Evolutionary conservation across 352 stramenopile genomes (phyloP), one percentile per base, ranked within the genome.

Genomic region (Pythium coloratum): DNA sequence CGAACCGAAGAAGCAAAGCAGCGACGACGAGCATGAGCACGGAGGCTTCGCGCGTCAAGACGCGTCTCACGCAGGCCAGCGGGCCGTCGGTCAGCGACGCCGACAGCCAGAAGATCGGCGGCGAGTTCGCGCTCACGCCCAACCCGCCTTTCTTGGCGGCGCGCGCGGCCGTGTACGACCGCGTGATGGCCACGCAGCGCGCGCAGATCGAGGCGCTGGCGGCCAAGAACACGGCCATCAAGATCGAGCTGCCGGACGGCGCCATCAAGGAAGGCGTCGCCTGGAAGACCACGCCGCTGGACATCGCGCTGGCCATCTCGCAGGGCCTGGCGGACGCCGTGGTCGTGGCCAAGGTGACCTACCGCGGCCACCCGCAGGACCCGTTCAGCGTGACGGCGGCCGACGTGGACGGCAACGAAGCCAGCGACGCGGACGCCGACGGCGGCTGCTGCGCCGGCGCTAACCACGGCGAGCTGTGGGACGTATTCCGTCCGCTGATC

Each of bases 161-260:
- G 33, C 90, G 94, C 62, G 66, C 86, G 44, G 84, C 73, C 33
- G 82, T 98, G 26, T 98, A 95, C 76, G 92, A 97, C 66, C 78
- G 85, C 65, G 72, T 96, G 32, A 94, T 94, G 76, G 79, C 74
- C 18, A 63, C 40, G 56, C 86, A 95, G 73, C 77, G 84, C 69
- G 74, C 84, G 58, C 66, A 88, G 66, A 78, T 96, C 54, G 81
- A 82, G 65, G 75, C 90, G 38, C 69, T 91, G 55, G 76, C 75
- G 9, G 98, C 98, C 66, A 84, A 88, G 28, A 82, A 91, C 46
- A 84, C 89, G 51, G 74, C 88, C 55, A 99, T 99, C 72, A 89
- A 80, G 46, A 94, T 99, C 66, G 99, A 96, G 40, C 84, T 99
- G 54, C 98, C 98, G 0, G 97, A 99, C 78, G 98, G 97, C 44